phyloP scores from a whole-genome alignment of 148 eudicot species.

The Fallopia convolvulus region DNA sequence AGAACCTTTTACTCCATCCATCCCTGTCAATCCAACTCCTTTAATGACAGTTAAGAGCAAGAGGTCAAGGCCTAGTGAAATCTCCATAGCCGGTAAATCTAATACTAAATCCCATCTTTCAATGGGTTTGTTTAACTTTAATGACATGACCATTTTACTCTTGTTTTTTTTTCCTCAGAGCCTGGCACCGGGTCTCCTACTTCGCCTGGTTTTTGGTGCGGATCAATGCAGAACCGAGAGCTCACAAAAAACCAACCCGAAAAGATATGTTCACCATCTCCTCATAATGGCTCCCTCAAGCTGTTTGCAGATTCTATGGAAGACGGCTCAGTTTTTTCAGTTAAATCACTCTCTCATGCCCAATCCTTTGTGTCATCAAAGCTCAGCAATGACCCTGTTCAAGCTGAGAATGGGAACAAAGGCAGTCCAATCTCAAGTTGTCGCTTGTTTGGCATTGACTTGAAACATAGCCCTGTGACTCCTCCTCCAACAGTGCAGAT shows the following conservation, averaged over 20 bases:
- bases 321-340: constrained; percentile 20
- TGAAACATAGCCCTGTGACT: constrained; percentile 22
- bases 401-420: constrained; percentile 27
- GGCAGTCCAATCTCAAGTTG: constrained; percentile 36
- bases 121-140: background rate
- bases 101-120: background rate
- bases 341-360: constrained; percentile 21
- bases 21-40: constrained; percentile 32
- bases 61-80: constrained; percentile 58
- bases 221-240: constrained; percentile 30
- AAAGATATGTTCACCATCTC: constrained; percentile 31
- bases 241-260: constrained; percentile 24
- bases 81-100: constrained; percentile 42
- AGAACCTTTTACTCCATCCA: constrained; percentile 57
- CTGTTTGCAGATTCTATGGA: constrained; percentile 23
- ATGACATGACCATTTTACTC: background rate
- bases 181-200: constrained; percentile 17
- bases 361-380: constrained; percentile 25
- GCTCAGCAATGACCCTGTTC: constrained; percentile 23
- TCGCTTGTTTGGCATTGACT: constrained; percentile 75
- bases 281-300: constrained; percentile 24
- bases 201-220: constrained; percentile 41
- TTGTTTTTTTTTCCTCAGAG: background rate
- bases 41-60: constrained; percentile 44
- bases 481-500: constrained; percentile 25